phyloP scores from a whole-genome alignment of 106 monocot genomes.

The Platanthera zijinensis region DNA sequence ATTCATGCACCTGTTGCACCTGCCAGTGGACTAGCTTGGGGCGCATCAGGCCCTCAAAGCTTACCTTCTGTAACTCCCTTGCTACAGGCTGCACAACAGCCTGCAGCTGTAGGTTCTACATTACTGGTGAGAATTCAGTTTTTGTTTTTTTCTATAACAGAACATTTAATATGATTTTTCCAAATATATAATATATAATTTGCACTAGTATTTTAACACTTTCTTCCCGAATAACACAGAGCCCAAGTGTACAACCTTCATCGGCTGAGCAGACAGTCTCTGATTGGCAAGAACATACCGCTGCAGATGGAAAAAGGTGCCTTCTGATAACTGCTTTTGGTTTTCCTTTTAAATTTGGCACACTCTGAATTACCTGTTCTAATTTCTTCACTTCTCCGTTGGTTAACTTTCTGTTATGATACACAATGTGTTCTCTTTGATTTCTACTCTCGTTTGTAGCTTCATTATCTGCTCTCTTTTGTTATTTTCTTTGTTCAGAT shows the following conservation, averaged over 20 bases:
- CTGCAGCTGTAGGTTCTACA: conserved; percentile 18
- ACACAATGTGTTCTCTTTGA: not conserved
- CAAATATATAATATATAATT: not conserved
- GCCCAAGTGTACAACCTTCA: conserved; percentile 25
- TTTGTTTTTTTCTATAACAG: not conserved
- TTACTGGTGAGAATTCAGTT: conserved; percentile 32
- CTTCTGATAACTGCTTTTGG: not conserved
- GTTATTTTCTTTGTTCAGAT: conserved; percentile 33
- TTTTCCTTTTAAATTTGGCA: not conserved
- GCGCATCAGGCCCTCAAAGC: conserved; percentile 29
- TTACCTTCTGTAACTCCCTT: conserved; percentile 31
- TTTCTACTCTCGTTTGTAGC: not conserved
- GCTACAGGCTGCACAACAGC: conserved; percentile 24
- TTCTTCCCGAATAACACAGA: conserved; percentile 9
- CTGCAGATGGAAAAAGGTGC: conserved; percentile 92
- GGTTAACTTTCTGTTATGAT: not conserved
- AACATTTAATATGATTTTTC: not conserved
- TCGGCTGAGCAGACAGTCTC: conserved; percentile 36
- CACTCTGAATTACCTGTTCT: not conserved
- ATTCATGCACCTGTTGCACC: conserved; percentile 29
- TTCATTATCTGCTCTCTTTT: conserved; percentile 3
- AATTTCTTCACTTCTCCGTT: not conserved
- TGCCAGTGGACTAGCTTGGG: conserved; percentile 55
- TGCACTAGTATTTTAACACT: not conserved
- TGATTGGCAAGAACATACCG: conserved; percentile 92